These are phyloP conservation scores for Wilhelminamyces savonicus DNA, from an alignment of 805 yeast genomes.

Conservation along the genomic window DNA sequence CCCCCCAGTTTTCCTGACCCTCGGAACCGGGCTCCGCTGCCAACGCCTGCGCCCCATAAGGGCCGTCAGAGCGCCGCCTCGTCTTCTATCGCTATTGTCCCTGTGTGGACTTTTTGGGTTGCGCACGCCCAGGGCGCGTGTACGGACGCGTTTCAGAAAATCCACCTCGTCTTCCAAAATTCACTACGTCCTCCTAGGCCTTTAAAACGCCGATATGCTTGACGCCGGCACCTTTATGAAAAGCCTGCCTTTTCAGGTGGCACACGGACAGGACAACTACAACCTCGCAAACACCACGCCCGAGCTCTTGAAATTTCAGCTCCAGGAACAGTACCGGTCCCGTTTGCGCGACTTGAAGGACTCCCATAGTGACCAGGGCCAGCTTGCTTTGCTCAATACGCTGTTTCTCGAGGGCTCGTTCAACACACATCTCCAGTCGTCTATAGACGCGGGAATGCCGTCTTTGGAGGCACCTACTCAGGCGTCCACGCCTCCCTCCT, in stretches of 20 bases:
- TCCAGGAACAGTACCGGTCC: constrained; percentile 32
- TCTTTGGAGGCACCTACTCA: constrained; percentile 6
- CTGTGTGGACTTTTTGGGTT: too few species aligned
- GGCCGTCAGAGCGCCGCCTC: too few species aligned
- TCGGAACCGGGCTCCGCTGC: too few species aligned
- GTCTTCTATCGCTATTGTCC: too few species aligned
- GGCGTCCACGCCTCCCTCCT: constrained; percentile 14
- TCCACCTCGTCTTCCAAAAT: too few species aligned
- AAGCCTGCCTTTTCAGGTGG: constrained; percentile 30
- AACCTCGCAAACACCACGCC: constrained; percentile 35
- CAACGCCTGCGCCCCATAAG: too few species aligned
- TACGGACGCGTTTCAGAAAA: too few species aligned
- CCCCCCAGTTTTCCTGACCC: too few species aligned
- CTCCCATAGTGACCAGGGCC: constrained; percentile 6
- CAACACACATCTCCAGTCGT: constrained; percentile 27
- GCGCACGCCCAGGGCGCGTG: too few species aligned
- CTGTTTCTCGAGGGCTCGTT: constrained; percentile 24
- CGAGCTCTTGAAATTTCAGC: constrained; percentile 37
- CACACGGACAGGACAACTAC: constrained; percentile 21
- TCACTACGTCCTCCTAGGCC: too few species aligned
- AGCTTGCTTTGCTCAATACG: constrained; percentile 11
- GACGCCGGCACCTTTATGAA: constrained; percentile 28
- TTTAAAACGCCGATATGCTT: too few species aligned
- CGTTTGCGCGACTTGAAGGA: constrained; percentile 11
- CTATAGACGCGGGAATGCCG: constrained; percentile 19